Base-by-base conservation (phyloP, 306 rosid genomes). In the Calophaca sinica region DNA sequence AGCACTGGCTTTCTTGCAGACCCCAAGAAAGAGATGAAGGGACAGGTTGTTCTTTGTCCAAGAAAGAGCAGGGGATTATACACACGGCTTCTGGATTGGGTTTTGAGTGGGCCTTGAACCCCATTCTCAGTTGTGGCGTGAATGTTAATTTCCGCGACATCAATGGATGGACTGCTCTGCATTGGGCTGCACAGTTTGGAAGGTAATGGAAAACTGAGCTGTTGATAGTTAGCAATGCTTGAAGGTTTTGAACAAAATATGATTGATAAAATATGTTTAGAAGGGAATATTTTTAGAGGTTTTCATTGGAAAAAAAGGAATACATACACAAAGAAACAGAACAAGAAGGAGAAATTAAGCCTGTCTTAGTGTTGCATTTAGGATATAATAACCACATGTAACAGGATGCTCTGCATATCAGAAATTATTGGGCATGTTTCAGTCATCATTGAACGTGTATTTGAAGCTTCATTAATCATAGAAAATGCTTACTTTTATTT, bases 131-230 rank as follows among this genome's bases (percentile, higher is more conserved):
- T 77, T 83, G 68, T 67, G 96, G 98, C 14, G 90, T 92, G 73
- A 85, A 78, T 86, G 75, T 96, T 81, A 90, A 96, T 79, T 96
- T 96, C 85, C 98, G 99, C 15, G 99, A 96, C 85, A 89, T 96
- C 72, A 96, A 70, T 14, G 99, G 99, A 35, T 85, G 92, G 93
- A 92, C 97, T 31, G 98, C 99, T 70, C 89, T 96, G 42, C 99
- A 96, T 57, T 96, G 98, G 98, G 98, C 99, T 15, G 96, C 98
- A 57, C 88, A 84, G 63, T 90, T 90, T 74, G 99, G 98, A 81
- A 96, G 99, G 99, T 96, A 88, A 80, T 68, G 61, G 75, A 49
- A 15, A 73, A 29, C 48, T 31, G 58, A 54, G 49, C 10, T 70
- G 57, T 35, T 65, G 45, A 59, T 75, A 74, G 20, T 59, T 45